These are phyloP conservation scores for Phalaenopsis equestris DNA, from an alignment of 106 monocot genomes.

Conservation along the genomic window DNA sequence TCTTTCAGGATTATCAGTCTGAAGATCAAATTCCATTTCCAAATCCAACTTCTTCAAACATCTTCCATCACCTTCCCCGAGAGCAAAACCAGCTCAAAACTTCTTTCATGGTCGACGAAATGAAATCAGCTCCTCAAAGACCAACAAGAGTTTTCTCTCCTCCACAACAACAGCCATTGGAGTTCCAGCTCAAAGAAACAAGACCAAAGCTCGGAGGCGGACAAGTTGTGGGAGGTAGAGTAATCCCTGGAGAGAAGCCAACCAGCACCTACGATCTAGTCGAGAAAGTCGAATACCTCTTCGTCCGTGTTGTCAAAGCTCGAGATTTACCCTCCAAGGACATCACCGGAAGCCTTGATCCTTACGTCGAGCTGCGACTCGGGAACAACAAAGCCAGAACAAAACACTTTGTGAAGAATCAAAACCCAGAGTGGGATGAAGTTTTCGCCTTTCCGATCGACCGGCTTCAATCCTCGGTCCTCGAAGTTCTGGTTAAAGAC, in stretches of 20 bases:
- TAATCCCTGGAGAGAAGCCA: conserved; percentile 33
- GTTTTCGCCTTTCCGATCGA: conserved; percentile 66
- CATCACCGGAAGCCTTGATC: conserved; percentile 57
- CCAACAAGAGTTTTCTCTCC: conserved; percentile 30
- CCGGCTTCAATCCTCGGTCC: conserved; percentile 25
- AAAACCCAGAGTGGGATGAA: conserved; percentile 64
- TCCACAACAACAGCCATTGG: conserved; percentile 32
- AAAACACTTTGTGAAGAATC: conserved; percentile 40
- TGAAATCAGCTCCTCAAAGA: conserved; percentile 26
- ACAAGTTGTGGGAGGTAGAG: conserved; percentile 36
- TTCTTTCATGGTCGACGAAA: conserved; percentile 12
- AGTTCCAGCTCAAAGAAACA: conserved; percentile 59
- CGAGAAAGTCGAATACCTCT: conserved; percentile 64
- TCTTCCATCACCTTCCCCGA: conserved; percentile 27
- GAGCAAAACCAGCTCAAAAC: conserved; percentile 6
- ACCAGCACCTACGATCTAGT: conserved; percentile 62
- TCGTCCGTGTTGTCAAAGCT: conserved; percentile 67
- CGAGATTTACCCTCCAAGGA: conserved; percentile 50
- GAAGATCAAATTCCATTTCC: too few relatives aligned
- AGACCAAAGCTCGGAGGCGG: conserved; percentile 61
- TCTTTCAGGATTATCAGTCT: conserved; percentile 9
- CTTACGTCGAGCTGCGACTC: conserved; percentile 46
- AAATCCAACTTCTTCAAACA: not conserved
- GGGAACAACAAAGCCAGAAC: conserved; percentile 57
- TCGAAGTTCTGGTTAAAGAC: conserved; percentile 51